Evolutionary conservation across 2,329 filamentous ascomycete species (phyloP).

Genomic region (Zasmidium angulare): DNA sequence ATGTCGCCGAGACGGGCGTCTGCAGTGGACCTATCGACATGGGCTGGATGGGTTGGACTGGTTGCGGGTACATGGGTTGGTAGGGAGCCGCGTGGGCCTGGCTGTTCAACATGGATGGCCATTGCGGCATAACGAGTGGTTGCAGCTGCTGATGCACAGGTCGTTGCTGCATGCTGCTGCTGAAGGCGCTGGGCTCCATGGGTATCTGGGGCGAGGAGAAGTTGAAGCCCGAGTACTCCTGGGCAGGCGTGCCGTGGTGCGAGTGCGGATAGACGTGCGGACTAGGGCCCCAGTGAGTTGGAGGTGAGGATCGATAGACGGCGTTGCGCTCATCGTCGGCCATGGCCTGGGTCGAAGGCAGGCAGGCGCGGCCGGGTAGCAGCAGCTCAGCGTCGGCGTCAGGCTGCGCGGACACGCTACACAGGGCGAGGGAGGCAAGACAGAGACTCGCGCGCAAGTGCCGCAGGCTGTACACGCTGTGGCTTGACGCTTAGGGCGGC

Average conservation of each 20-base stretch:
- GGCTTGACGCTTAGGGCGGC: constrained; percentile 29
- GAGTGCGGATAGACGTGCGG: constrained; percentile 46
- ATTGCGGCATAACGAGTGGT: constrained; percentile 73
- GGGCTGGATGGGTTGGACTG: constrained; percentile 41
- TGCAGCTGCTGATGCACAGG: constrained; percentile 58
- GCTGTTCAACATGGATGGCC: constrained; percentile 81
- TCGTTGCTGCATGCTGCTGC: constrained; percentile 58
- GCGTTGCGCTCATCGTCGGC: constrained; percentile 31
- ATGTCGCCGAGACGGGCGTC: constrained; percentile 51
- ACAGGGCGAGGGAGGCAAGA: background rate
- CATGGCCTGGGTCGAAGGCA: constrained; percentile 25
- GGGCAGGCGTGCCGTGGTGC: constrained; percentile 69
- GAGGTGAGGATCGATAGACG: constrained; percentile 30
- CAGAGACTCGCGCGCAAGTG: constrained; percentile 14
- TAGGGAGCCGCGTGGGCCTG: constrained; percentile 54
- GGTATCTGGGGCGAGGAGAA: constrained; percentile 64
- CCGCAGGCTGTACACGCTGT: constrained; percentile 24
- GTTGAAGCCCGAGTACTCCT: constrained; percentile 65
- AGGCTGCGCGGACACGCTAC: constrained; percentile 2
- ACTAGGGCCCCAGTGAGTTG: constrained; percentile 27
- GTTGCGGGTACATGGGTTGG: constrained; percentile 61
- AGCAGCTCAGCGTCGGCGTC: constrained; percentile 3
- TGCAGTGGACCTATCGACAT: constrained; percentile 54
- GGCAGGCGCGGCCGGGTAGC: constrained; percentile 1
- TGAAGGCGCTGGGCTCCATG: constrained; percentile 53